Base-by-base conservation (phyloP, 1,139 yeast genomes). In the Pichia sp. region DNA sequence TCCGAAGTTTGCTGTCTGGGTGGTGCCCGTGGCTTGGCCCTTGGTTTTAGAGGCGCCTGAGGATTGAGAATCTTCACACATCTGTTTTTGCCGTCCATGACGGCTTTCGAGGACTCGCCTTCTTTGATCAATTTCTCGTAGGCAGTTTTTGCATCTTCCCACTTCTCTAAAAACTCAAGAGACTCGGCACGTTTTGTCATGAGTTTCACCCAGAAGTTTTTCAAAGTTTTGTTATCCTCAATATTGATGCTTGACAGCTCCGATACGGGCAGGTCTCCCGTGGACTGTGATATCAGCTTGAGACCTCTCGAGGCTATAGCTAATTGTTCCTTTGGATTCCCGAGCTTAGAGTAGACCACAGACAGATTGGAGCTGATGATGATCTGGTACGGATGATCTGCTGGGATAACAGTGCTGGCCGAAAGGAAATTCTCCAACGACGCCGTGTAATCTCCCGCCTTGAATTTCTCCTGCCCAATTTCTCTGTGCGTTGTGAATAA, bases 51-150 rank as follows among this genome's bases (percentile, higher is more conserved):
- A 50, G 56, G 56, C 2, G 61, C 55, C 29, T 55, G 61, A 1
- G 90, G 90, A 54, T 82, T 77, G 29, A 90, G 71, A 1, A 84
- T 81, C 34, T 79, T 79, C 58, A 79, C 80, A 56, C 96, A 88
- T 57, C 99, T 77, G 64, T 95, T 78, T 66, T 83, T 89, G 5
- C 95, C 96, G 55, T 89, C 97, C 77, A 92, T 74, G 0, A 84
- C 75, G 49, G 79, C 75, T 58, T 84, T 82, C 43, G 83, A 81
- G 2, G 84, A 79, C 32, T 79, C 80, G 0, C 96, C 96, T 54
- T 81, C 80, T 56, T 81, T 78, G 40, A 93, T 77, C 53, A 92
- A 74, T 47, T 73, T 69, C 58, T 77, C 78, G 75, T 90, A 92
- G 8, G 79, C 70, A 0, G 71, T 74, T 43, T 88, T 74, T 0